A percentile compares a stretch with the other conserved stretches of the same genome.
Evolutionary conservation across 2,329 filamentous ascomycete genomes (phyloP).

Genomic region (Epichloe gansuensis): DNA sequence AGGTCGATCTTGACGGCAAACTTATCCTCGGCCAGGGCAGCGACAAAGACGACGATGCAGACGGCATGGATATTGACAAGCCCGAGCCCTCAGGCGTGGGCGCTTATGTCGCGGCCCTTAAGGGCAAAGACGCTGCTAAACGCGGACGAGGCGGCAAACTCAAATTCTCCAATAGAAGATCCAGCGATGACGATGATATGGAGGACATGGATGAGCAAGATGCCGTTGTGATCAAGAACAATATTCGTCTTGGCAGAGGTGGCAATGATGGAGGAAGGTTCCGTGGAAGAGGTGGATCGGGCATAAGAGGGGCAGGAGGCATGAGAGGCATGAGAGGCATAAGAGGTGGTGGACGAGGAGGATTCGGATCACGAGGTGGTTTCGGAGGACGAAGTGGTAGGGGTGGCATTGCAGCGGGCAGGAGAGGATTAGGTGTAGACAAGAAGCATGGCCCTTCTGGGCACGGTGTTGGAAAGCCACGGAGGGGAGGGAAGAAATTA

Average conservation of each 20-base stretch:
- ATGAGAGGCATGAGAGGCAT: constrained; percentile 15
- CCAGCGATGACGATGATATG: constrained; percentile 33
- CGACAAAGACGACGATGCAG: constrained; percentile 33
- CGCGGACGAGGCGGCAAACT: constrained; percentile 54
- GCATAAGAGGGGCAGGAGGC: constrained; percentile 2
- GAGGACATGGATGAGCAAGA: constrained; percentile 42
- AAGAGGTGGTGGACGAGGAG: constrained; percentile 18
- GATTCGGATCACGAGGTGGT: constrained; percentile 15
- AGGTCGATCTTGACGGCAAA: constrained; percentile 65
- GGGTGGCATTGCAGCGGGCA: constrained; percentile 32
- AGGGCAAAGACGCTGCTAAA: constrained; percentile 51
- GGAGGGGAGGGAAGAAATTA: constrained; percentile 15
- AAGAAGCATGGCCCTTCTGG: constrained; percentile 30
- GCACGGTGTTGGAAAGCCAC: constrained; percentile 29
- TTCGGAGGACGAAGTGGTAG: constrained; percentile 30
- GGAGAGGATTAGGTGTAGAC: constrained; percentile 37
- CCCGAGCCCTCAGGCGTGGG: constrained; percentile 49
- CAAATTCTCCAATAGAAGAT: constrained; percentile 55
- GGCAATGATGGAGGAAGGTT: constrained; percentile 15
- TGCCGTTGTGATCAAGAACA: constrained; percentile 38
- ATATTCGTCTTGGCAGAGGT: constrained; percentile 26
- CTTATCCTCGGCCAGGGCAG: constrained; percentile 55
- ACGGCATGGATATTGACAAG: constrained; percentile 52
- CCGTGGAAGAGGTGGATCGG: constrained; percentile 16
- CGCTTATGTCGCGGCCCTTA: constrained; percentile 57